These are phyloP conservation scores for Mycena floridula DNA, from an alignment of 768 basidiomycete genomes.

Conservation along the genomic window DNA sequence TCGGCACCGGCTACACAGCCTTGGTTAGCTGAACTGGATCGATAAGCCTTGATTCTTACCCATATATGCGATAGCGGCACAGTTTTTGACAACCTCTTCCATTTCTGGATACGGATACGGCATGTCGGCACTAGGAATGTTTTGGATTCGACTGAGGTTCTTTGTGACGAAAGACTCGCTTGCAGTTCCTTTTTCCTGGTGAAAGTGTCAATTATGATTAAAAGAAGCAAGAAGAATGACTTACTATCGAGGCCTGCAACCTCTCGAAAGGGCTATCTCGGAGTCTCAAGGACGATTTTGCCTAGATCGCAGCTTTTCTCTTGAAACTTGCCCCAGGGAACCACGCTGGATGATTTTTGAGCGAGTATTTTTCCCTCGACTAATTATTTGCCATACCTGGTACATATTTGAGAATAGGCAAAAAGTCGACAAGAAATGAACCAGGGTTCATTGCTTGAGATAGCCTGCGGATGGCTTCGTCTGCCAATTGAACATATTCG, in stretches of 20 bases:
- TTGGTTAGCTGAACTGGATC: not conserved
- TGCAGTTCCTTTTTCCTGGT: constrained; percentile 17
- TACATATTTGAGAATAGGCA: constrained; percentile 24
- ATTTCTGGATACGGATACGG: constrained; percentile 9
- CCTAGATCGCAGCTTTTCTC: constrained; percentile 20
- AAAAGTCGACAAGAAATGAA: constrained; percentile 31
- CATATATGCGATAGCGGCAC: constrained; percentile 34
- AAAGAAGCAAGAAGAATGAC: not conserved
- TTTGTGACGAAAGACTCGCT: constrained; percentile 20
- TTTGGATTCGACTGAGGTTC: constrained; percentile 17
- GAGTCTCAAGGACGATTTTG: constrained; percentile 12
- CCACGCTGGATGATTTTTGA: constrained; percentile 20
- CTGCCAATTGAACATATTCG: constrained; percentile 24
- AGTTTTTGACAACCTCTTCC: constrained; percentile 31
- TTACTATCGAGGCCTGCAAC: constrained; percentile 21
- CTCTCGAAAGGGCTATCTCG: constrained; percentile 23
- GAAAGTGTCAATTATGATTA: not conserved
- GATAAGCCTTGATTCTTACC: constrained; percentile 25
- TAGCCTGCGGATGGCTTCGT: constrained; percentile 16
- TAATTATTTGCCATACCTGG: constrained; percentile 16
- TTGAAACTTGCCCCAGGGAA: constrained; percentile 31
- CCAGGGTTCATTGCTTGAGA: constrained; percentile 28
- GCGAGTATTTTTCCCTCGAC: not conserved
- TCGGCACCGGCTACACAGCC: constrained; percentile 27
- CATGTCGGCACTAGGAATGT: too few relatives aligned